Evolutionary conservation across 2,329 filamentous ascomycete species (phyloP).

Genomic region (Colletotrichum gloeosporioides): DNA sequence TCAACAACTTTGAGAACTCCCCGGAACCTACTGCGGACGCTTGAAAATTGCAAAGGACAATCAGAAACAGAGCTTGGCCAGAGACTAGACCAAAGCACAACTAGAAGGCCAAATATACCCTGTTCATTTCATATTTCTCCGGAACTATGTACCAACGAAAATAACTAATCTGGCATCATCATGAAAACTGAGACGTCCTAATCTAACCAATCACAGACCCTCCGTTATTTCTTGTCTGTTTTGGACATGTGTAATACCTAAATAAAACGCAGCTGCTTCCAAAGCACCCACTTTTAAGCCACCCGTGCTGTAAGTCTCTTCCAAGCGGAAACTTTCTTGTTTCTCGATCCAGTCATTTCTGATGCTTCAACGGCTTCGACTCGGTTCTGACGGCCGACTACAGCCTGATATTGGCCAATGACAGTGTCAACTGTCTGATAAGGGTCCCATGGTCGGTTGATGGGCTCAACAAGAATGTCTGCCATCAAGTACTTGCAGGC

Average conservation of each 20-base stretch:
- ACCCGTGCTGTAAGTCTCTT: not conserved
- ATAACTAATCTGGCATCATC: not conserved
- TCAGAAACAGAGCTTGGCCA: not conserved
- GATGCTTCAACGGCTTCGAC: not conserved
- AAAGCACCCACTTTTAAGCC: not conserved
- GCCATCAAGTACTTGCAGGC: not conserved
- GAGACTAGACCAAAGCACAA: not conserved
- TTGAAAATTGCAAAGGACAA: not conserved
- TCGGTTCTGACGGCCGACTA: not conserved
- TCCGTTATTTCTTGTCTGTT: not conserved
- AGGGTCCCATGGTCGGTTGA: not conserved
- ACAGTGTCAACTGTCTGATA: not conserved
- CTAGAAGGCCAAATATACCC: not conserved
- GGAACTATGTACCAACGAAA: not conserved
- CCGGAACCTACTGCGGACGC: not conserved
- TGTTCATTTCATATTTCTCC: not conserved
- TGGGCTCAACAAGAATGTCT: not conserved
- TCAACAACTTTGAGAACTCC: not conserved
- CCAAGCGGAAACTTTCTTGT: not conserved
- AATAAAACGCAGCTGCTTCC: not conserved
- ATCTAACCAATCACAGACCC: not conserved
- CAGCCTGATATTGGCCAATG: not conserved
- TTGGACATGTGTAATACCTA: not conserved
- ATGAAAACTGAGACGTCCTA: not conserved
- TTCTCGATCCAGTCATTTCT: not conserved